Evolutionary conservation across 2,329 filamentous ascomycete genomes (phyloP).

Genomic region (Diaporthe humulicola): DNA sequence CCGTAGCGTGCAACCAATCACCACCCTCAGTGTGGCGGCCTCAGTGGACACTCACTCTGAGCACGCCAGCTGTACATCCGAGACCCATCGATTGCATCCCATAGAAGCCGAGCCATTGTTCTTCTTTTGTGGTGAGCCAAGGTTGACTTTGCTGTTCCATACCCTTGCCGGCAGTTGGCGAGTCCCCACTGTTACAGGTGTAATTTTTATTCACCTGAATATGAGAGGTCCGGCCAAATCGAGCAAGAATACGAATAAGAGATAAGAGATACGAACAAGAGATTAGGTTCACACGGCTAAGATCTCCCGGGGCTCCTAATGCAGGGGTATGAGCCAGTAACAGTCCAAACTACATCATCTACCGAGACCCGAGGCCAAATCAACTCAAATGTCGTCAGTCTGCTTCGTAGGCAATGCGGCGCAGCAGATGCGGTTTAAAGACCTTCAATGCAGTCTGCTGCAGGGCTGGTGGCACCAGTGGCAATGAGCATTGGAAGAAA

Average conservation of each 20-base stretch:
- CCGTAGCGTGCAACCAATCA: slow-evolving; percentile 12
- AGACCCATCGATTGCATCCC: not conserved
- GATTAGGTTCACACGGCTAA: not conserved
- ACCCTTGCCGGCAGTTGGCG: not conserved
- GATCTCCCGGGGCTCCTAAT: slow-evolving; percentile 11
- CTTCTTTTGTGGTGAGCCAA: not conserved
- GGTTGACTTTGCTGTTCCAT: not conserved
- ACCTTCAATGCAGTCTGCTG: not conserved
- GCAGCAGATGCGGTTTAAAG: not conserved
- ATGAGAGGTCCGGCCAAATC: no score
- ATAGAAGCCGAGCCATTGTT: not conserved
- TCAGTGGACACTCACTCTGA: not conserved
- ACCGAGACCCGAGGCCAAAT: not conserved
- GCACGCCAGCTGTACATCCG: not conserved
- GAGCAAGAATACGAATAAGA: slow-evolving; percentile 39
- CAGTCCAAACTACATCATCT: not conserved
- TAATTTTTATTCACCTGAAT: not conserved
- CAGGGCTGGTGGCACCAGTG: not conserved
- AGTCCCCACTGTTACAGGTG: not conserved
- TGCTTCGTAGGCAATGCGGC: slow-evolving; percentile 6
- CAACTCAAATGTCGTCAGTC: not conserved
- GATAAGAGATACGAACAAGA: slow-evolving; percentile 28
- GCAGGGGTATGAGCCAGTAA: slow-evolving; percentile 13
- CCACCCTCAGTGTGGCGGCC: not conserved
- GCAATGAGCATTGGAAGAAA: not conserved